Evolutionary conservation across 2,329 filamentous ascomycete genomes (phyloP).

Genomic region (Alternaria angustiovoidea): DNA sequence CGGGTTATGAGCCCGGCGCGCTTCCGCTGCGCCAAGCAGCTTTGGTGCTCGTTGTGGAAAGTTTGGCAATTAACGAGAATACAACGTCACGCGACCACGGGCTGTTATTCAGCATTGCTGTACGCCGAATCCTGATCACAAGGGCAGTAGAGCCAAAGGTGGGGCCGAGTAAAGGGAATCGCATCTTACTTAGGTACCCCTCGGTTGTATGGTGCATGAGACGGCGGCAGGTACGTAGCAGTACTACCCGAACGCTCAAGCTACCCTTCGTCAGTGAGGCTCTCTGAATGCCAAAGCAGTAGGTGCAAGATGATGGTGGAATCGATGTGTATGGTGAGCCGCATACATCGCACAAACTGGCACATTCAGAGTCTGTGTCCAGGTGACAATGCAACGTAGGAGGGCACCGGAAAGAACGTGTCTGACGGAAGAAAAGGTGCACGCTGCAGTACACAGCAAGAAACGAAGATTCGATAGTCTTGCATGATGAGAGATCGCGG

Average conservation of each 20-base stretch:
- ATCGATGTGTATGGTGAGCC: not conserved
- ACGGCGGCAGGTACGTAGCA: not conserved
- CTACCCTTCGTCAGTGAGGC: not conserved
- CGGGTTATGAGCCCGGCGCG: conserved; percentile 51
- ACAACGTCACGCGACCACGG: not conserved
- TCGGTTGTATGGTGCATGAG: conserved; percentile 3
- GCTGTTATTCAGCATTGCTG: not conserved
- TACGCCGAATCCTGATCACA: not conserved
- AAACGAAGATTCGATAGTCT: not conserved
- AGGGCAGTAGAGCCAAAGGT: not conserved
- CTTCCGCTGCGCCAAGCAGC: conserved; percentile 50
- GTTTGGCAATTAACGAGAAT: not conserved
- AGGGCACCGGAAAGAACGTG: not conserved
- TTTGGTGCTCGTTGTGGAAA: conserved; percentile 16
- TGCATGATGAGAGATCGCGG: not conserved
- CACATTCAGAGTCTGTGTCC: not conserved
- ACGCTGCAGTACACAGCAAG: not conserved
- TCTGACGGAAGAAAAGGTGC: not conserved
- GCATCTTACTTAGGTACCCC: conserved; percentile 5
- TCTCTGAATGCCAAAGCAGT: not conserved
- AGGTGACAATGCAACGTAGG: not conserved
- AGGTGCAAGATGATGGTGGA: not conserved
- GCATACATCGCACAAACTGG: not conserved
- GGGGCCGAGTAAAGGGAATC: not conserved
- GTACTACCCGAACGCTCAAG: not conserved